These are phyloP conservation scores for Pythium phragmitis DNA, from an alignment of 352 stramenopile genomes.

Conservation along the genomic window DNA sequence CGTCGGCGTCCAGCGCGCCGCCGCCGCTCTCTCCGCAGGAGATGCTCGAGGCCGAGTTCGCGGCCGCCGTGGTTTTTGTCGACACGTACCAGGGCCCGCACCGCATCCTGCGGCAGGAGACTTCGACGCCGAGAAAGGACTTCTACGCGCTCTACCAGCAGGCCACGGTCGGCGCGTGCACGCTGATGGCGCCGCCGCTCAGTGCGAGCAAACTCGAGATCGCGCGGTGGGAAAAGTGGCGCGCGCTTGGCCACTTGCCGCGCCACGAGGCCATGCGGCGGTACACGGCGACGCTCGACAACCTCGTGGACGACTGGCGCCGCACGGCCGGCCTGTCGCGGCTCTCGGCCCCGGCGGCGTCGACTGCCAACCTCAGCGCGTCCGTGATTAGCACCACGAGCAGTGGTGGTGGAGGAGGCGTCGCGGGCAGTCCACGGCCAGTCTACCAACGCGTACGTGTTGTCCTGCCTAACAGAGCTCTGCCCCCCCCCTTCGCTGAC, in stretches of 20 bases:
- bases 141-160: slow-evolving; percentile 84
- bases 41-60: slow-evolving; percentile 68
- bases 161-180: slow-evolving; percentile 60
- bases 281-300: slow-evolving; percentile 75
- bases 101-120: slow-evolving; percentile 70
- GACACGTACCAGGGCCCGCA: slow-evolving; percentile 80
- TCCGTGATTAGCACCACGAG: slow-evolving; percentile 26
- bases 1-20: slow-evolving; percentile 17
- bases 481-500: neutral
- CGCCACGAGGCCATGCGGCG: slow-evolving; percentile 77
- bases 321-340: slow-evolving; percentile 38
- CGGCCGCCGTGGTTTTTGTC: slow-evolving; percentile 71
- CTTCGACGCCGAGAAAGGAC: slow-evolving; percentile 71
- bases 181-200: slow-evolving; percentile 29
- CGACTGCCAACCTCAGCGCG: slow-evolving; percentile 14
- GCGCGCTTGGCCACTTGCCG: slow-evolving; percentile 59
- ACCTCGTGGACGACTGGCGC: slow-evolving; percentile 80
- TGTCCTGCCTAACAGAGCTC: neutral
- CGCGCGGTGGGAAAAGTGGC: slow-evolving; percentile 66
- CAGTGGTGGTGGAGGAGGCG: slow-evolving; percentile 10
- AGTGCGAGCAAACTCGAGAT: slow-evolving; percentile 52
- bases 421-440: slow-evolving; percentile 4
- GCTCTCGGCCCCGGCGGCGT: slow-evolving; percentile 5
- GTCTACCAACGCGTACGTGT: slow-evolving; percentile 20
- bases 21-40: slow-evolving; percentile 24